These are phyloP conservation scores for Kluyveromyces wickerhamii DNA, from an alignment of 805 yeast species.

Conservation along the genomic window DNA sequence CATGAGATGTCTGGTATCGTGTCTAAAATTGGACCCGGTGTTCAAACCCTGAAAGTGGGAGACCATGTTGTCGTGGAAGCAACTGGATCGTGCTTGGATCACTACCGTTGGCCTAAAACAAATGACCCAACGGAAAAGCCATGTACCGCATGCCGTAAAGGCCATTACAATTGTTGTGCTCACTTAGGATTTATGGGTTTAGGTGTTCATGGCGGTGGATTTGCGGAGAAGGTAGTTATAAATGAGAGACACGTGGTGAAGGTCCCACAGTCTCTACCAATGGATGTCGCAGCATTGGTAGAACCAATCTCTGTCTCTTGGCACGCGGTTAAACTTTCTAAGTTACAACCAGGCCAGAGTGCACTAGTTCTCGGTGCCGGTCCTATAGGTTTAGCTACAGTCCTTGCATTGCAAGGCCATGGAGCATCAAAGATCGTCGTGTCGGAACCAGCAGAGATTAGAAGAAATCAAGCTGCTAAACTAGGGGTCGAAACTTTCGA, in stretches of 20 bases:
- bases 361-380: conserved; percentile 54
- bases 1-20: conserved; percentile 47
- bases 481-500: conserved; percentile 44
- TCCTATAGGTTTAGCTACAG: conserved; percentile 53
- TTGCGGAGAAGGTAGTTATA: conserved; percentile 42
- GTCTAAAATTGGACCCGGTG: conserved; percentile 38
- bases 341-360: conserved; percentile 37
- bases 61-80: conserved; percentile 60
- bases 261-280: conserved; percentile 37
- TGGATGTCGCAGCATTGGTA: conserved; percentile 48
- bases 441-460: conserved; percentile 40
- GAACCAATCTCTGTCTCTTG: conserved; percentile 51
- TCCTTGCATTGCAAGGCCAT: conserved; percentile 45
- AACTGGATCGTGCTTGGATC: conserved; percentile 48
- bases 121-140: conserved; percentile 20
- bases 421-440: conserved; percentile 43
- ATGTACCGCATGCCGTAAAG: conserved; percentile 45
- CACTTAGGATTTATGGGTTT: conserved; percentile 44
- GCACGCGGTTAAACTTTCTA: conserved; percentile 47
- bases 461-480: conserved; percentile 42
- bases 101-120: conserved; percentile 32
- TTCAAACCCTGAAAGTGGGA: conserved; percentile 38
- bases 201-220: conserved; percentile 50
- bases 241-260: conserved; percentile 33
- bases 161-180: conserved; percentile 46